Evolutionary conservation across 306 rosid species (phyloP).

Genomic region (Quercus agrifolia): DNA sequence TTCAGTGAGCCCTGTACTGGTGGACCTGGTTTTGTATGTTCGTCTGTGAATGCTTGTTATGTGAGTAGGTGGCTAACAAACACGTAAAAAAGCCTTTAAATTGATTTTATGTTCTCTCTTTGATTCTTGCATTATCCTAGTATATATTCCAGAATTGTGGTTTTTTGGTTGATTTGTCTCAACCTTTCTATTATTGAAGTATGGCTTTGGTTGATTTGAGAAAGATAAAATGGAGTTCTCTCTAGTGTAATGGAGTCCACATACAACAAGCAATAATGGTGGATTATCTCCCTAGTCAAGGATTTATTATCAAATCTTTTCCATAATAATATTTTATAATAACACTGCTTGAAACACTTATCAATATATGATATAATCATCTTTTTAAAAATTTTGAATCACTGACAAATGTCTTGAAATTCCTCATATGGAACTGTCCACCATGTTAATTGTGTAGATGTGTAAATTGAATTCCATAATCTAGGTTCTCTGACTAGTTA

Average conservation of each 20-base stretch:
- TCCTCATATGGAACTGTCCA: too few species aligned
- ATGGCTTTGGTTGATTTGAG: neutral
- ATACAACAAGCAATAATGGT: neutral
- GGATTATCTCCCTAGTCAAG: neutral
- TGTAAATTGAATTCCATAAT: too few species aligned
- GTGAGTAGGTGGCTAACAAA: constrained; percentile 58
- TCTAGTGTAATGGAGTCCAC: neutral
- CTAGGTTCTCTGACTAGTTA: too few species aligned
- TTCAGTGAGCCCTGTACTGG: constrained; percentile 65
- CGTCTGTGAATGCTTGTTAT: constrained; percentile 73
- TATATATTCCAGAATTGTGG: neutral
- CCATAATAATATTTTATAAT: too few species aligned
- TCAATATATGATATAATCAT: too few species aligned
- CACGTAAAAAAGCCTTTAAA: neutral
- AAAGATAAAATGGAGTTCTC: neutral
- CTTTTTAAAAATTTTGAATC: too few species aligned
- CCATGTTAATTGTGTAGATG: too few species aligned
- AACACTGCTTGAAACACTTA: too few species aligned
- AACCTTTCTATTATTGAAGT: neutral
- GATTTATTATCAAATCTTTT: too few species aligned
- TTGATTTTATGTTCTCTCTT: neutral
- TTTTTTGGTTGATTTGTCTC: neutral
- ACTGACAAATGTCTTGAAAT: too few species aligned
- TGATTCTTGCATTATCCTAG: neutral
- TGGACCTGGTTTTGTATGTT: constrained; percentile 63